Percentiles rank a stretch among this genome's conserved stretches.
Evolutionary conservation across 805 yeast species (phyloP).

Genomic region (Metschnikowia drakensbergensis): DNA sequence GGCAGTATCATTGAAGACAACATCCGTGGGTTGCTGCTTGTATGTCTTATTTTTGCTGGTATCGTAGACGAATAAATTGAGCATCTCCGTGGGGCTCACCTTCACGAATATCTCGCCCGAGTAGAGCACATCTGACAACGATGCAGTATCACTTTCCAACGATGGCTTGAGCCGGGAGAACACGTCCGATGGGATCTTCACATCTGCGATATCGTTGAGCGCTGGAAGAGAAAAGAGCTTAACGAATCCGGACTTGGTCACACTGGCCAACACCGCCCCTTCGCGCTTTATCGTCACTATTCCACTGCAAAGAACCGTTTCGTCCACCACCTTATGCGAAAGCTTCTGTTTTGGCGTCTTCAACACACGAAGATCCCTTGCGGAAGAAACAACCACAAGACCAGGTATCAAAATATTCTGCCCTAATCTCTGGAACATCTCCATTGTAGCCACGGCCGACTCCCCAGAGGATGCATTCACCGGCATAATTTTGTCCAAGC

Average conservation of each 20-base stretch:
- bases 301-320: slow-evolving; percentile 44
- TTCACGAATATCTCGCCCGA: slow-evolving; percentile 60
- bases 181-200: slow-evolving; percentile 35
- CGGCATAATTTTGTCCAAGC: slow-evolving; percentile 55
- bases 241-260: slow-evolving; percentile 46
- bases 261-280: slow-evolving; percentile 47
- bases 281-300: slow-evolving; percentile 42
- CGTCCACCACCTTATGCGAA: slow-evolving; percentile 59
- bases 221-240: slow-evolving; percentile 56
- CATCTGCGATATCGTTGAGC: slow-evolving; percentile 51
- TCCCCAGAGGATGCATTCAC: slow-evolving; percentile 57
- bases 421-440: slow-evolving; percentile 53
- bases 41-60: slow-evolving; percentile 19
- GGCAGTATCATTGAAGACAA: slow-evolving; percentile 65
- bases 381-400: slow-evolving; percentile 51
- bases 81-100: slow-evolving; percentile 46
- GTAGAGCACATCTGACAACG: slow-evolving; percentile 33
- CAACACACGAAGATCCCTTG: slow-evolving; percentile 58
- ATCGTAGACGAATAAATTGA: slow-evolving; percentile 23
- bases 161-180: slow-evolving; percentile 22
- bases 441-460: slow-evolving; percentile 61
- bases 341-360: slow-evolving; percentile 59
- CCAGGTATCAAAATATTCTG: slow-evolving; percentile 64
- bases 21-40: slow-evolving; percentile 41
- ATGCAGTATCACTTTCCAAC: slow-evolving; percentile 21